Conservation (phyloP, 805 yeast genomes). For the Starmerella cellae region DNA sequence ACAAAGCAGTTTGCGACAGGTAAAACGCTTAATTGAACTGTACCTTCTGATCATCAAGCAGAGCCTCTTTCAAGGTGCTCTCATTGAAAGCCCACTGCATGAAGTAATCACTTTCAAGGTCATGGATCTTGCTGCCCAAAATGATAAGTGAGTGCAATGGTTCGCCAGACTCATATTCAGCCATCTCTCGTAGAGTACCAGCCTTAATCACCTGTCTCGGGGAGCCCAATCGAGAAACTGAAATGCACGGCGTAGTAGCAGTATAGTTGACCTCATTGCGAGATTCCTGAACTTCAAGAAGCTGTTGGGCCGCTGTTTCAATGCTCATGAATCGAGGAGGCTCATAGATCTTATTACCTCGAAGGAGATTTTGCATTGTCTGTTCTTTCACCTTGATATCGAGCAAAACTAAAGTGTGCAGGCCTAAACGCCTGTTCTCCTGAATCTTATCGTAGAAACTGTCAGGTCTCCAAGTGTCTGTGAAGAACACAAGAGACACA, state of each 20-base stretch:
- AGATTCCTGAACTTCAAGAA: slow-evolving; percentile 72
- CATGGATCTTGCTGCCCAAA: slow-evolving; percentile 86
- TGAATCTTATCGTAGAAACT: slow-evolving; percentile 77
- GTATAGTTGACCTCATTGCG: slow-evolving; percentile 70
- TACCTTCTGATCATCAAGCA: slow-evolving; percentile 29
- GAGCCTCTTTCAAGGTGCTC: slow-evolving; percentile 36
- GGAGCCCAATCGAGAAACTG: slow-evolving; percentile 82
- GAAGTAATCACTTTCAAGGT: slow-evolving; percentile 75
- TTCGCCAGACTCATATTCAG: slow-evolving; percentile 79
- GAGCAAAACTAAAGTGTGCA: slow-evolving; percentile 75
- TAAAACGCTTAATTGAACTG: neutral
- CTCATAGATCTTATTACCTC: slow-evolving; percentile 83
- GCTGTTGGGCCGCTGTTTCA: slow-evolving; percentile 74
- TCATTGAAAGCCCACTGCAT: slow-evolving; percentile 58
- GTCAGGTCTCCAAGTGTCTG: slow-evolving; percentile 93
- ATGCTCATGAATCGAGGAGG: slow-evolving; percentile 96
- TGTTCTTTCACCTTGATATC: slow-evolving; percentile 97
- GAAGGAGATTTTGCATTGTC: slow-evolving; percentile 82
- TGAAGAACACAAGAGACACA: slow-evolving; percentile 89
- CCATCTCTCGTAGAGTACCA: slow-evolving; percentile 64
- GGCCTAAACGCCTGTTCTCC: slow-evolving; percentile 82
- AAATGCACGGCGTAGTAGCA: slow-evolving; percentile 81
- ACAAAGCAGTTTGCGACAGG: too few species aligned
- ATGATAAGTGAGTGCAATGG: slow-evolving; percentile 87
- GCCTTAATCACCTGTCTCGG: slow-evolving; percentile 73